Evolutionary conservation across 192 early-diverging fungal species (phyloP).

Genomic region (Coemansia sp.): DNA sequence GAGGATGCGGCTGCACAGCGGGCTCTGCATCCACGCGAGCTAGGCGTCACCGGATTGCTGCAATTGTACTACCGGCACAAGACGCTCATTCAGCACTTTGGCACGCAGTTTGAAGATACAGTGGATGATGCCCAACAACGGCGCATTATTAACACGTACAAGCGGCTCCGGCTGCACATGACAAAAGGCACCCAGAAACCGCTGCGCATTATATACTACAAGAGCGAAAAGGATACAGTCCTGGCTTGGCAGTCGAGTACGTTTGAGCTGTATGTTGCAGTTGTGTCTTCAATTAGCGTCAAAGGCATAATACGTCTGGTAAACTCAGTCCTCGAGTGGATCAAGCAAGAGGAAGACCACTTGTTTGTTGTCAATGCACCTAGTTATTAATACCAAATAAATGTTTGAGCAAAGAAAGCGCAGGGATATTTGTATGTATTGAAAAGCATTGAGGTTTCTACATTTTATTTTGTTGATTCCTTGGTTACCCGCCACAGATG

Average conservation of each 20-base stretch:
- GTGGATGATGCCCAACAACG: conserved; percentile 22
- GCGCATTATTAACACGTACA: conserved; percentile 62
- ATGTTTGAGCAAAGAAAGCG: not conserved
- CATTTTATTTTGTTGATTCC: conserved; percentile 16
- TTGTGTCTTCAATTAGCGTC: conserved; percentile 62
- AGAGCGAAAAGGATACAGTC: conserved; percentile 18
- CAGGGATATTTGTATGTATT: conserved; percentile 8
- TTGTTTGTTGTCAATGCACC: conserved; percentile 74
- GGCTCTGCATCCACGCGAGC: conserved; percentile 43
- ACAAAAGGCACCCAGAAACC: conserved; percentile 21
- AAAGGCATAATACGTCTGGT: conserved; percentile 62
- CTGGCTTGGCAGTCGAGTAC: conserved; percentile 58
- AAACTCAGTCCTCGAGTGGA: conserved; percentile 73
- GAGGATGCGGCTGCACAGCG: conserved; percentile 56
- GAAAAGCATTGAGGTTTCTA: not conserved
- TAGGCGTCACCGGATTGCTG: conserved; percentile 27
- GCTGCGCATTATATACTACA: conserved; percentile 39
- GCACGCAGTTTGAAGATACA: conserved; percentile 33
- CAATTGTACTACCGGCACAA: conserved; percentile 49
- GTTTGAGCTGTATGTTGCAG: conserved; percentile 75
- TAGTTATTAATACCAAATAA: conserved; percentile 56
- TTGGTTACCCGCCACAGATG: conserved; percentile 55
- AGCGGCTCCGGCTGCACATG: conserved; percentile 54
- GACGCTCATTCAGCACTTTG: conserved; percentile 47
- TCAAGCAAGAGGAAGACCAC: conserved; percentile 71